Evolutionary conservation across 495 filamentous ascomycete genomes (phyloP).

Genomic region (Podospora conica): DNA sequence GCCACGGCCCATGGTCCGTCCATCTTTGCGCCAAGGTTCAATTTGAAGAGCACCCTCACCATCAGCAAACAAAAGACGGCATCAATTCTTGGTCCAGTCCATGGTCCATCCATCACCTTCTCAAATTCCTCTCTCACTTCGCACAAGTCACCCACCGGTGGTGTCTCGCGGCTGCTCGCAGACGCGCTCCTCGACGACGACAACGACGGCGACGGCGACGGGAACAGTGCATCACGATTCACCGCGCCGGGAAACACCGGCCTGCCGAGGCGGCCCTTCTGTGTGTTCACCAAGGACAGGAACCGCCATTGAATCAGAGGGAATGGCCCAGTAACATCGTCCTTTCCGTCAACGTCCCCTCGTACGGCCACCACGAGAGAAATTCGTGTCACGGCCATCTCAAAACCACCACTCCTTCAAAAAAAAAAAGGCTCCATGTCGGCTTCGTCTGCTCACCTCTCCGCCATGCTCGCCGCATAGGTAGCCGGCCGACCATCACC

Average conservation of each 20-base stretch:
- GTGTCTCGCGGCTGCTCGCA: neutral
- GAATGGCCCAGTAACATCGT: neutral
- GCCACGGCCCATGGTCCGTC: neutral
- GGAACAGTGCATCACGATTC: neutral
- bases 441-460: neutral
- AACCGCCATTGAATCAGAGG: neutral
- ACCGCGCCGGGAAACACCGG: neutral
- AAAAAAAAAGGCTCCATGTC: neutral
- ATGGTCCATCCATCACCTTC: neutral
- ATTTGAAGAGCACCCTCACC: neutral
- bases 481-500: neutral
- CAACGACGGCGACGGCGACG: neutral
- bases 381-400: neutral
- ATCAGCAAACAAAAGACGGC: neutral
- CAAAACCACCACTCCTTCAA: neutral
- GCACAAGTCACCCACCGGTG: neutral
- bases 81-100: too few relatives aligned
- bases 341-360: neutral
- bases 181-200: neutral
- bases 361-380: neutral
- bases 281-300: neutral
- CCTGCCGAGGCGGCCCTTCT: neutral
- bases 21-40: neutral
- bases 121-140: neutral
- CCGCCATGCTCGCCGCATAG: neutral